A percentile compares a stretch with the other conserved stretches of the same genome.
Conservation (phyloP, 164 flowering plant genomes). For the Nelumbo lutea region DNA sequence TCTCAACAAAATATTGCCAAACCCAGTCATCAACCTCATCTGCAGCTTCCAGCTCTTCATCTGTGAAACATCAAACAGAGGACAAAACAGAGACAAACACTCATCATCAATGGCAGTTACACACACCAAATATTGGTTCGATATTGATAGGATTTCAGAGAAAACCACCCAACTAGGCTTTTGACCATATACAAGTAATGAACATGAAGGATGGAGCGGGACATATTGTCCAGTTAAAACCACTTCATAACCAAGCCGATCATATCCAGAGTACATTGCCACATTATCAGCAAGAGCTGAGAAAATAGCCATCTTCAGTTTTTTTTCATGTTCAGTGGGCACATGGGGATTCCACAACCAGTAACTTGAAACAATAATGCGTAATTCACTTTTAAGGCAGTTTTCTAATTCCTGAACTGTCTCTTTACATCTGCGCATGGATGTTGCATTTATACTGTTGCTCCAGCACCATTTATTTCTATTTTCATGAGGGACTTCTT, state of each 20-base stretch:
- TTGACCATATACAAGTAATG: constrained; percentile 59
- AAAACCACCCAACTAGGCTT: constrained; percentile 91
- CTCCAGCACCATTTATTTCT: constrained; percentile 90
- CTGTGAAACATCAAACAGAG: constrained; percentile 43
- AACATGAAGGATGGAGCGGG: constrained; percentile 88
- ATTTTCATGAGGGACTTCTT: constrained; percentile 32
- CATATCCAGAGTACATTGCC: constrained; percentile 83
- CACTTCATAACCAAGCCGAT: constrained; percentile 86
- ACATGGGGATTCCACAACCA: constrained; percentile 72
- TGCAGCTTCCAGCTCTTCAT: constrained; percentile 52
- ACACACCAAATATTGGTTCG: constrained; percentile 71
- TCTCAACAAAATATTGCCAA: constrained; percentile 49
- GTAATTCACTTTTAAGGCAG: constrained; percentile 64
- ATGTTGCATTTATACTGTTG: constrained; percentile 88
- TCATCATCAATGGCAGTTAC: constrained; percentile 76
- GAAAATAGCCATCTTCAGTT: constrained; percentile 60
- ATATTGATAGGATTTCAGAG: constrained; percentile 60
- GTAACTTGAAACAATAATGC: constrained; percentile 52
- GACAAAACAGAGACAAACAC: constrained; percentile 50
- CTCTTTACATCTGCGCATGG: constrained; percentile 85
- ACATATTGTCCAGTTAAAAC: constrained; percentile 67
- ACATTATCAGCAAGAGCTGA: constrained; percentile 76
- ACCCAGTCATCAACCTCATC: constrained; percentile 40
- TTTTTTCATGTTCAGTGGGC: constrained; percentile 36
- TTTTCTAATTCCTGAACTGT: constrained; percentile 67